phyloP scores from a whole-genome alignment of 1,139 yeast species.

The Saccharomycopsis phalli region DNA sequence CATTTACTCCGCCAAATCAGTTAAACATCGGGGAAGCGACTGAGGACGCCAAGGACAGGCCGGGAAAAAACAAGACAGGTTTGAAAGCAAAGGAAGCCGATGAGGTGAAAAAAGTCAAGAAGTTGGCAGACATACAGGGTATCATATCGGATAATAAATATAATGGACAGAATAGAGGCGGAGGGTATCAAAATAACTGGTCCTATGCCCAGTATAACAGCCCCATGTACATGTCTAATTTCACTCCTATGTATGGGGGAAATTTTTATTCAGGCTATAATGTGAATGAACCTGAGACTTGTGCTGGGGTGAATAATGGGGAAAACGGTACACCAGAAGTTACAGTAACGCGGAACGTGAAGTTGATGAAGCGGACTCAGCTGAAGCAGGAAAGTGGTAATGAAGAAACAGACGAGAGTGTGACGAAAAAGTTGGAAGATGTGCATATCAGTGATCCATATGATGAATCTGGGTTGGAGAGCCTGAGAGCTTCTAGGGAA shows the following conservation, averaged over 20 bases:
- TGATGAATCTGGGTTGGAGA: conserved; percentile 6
- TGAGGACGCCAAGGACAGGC: neutral
- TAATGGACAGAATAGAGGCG: neutral
- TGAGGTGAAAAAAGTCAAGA: neutral
- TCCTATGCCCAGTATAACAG: neutral
- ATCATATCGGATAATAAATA: neutral
- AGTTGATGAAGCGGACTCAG: neutral
- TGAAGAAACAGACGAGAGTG: neutral
- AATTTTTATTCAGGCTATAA: neutral
- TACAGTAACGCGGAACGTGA: neutral
- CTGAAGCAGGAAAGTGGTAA: neutral
- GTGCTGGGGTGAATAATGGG: conserved; percentile 9
- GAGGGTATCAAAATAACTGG: conserved; percentile 4
- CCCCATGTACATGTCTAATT: neutral
- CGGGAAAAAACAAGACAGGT: neutral
- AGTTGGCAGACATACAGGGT: conserved; percentile 10
- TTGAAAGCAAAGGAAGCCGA: neutral
- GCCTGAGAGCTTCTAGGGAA: conserved; percentile 14
- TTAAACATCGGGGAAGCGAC: conserved; percentile 1
- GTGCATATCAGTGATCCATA: neutral
- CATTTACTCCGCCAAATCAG: conserved; percentile 19
- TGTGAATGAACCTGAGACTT: neutral
- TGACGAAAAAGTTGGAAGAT: neutral
- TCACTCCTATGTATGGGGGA: neutral
- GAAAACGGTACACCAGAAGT: neutral